Evolutionary conservation across 345 rosid species (phyloP).

Genomic region (Ceriops decandra): DNA sequence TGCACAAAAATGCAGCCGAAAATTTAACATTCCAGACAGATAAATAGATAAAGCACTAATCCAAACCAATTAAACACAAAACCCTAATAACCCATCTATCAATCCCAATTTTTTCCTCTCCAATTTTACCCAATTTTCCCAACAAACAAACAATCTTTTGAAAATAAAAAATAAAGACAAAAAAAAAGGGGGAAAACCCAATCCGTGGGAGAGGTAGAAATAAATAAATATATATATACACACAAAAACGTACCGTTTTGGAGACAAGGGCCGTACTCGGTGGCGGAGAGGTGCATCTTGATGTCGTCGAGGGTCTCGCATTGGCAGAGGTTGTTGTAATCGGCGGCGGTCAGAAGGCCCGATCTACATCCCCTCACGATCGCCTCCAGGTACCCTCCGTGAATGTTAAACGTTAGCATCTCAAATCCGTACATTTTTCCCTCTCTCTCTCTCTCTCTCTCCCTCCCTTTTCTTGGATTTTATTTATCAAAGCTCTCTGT

Average conservation of each 20-base stretch:
- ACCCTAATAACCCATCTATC: too few relatives aligned
- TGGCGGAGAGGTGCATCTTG: constrained; percentile 99
- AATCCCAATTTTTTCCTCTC: too few relatives aligned
- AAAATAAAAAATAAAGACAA: too few relatives aligned
- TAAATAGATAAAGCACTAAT: too few relatives aligned
- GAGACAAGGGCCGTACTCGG: constrained; percentile 92
- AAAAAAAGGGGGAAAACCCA: too few relatives aligned
- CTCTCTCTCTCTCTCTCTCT: background rate
- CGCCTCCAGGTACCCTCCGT: constrained; percentile 94
- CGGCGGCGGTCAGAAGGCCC: constrained; percentile 86
- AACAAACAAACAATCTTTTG: background rate
- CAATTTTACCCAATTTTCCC: background rate
- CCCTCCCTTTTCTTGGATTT: background rate
- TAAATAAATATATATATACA: background rate
- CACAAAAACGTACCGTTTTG: constrained; percentile 63
- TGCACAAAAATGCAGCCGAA: too few relatives aligned
- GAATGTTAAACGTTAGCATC: constrained; percentile 88
- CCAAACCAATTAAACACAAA: too few relatives aligned
- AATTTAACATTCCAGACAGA: too few relatives aligned
- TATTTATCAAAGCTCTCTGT: too few relatives aligned
- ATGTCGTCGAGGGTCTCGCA: constrained; percentile 95
- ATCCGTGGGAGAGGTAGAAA: background rate
- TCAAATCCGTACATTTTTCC: constrained; percentile 93
- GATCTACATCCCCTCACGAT: constrained; percentile 94
- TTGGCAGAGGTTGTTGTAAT: constrained; percentile 96